Base-by-base conservation (phyloP, 2,329 filamentous ascomycete genomes). In the Cytospora piceicola region DNA sequence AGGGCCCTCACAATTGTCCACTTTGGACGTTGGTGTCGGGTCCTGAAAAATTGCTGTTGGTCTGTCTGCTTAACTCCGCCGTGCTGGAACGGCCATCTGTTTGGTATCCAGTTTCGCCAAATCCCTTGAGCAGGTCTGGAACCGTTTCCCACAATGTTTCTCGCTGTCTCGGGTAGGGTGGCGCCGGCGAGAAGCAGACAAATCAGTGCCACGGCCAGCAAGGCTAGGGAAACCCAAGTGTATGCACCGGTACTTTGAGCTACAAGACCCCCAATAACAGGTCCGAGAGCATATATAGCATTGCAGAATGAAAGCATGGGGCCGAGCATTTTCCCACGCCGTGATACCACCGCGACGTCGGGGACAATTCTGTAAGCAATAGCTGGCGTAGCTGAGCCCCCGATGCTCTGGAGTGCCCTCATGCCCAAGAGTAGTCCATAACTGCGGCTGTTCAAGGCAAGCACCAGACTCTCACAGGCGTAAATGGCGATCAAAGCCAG, bases 321-420 rank as follows among this genome's bases (percentile, higher is more conserved):
- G 42, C 85, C 89, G 75, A 92, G 86, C 70, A 90, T 92, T 46
- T 81, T 90, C 90, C 68, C 90, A 79, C 73, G 92, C 88, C 0
- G 84, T 81, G 27, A 82, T 82, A 1, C 84, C 0, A 87, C 85
- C 0, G 86, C 83, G 11, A 92, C 82, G 70, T 93, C 90, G 0
- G 88, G 87, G 6, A 92, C 83, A 3, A 92, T 84, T 1, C 86
- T 90, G 68, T 84, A 88, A 0, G 85, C 87, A 1, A 93, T 79
- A 0, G 90, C 86, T 11, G 91, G 80, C 0, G 88, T 88, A 0
- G 86, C 86, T 68, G 84, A 87, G 70, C 84, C 88, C 3, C 88
- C 86, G 1, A 81, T 78, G 32, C 84, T 86, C 70, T 89, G 87
- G 3, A 88, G 64, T 73, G 82, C 83, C 0, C 87, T 80, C 3